Evolutionary conservation across 2,329 filamentous ascomycete genomes (phyloP).

Genomic region (Penicillium paneum): DNA sequence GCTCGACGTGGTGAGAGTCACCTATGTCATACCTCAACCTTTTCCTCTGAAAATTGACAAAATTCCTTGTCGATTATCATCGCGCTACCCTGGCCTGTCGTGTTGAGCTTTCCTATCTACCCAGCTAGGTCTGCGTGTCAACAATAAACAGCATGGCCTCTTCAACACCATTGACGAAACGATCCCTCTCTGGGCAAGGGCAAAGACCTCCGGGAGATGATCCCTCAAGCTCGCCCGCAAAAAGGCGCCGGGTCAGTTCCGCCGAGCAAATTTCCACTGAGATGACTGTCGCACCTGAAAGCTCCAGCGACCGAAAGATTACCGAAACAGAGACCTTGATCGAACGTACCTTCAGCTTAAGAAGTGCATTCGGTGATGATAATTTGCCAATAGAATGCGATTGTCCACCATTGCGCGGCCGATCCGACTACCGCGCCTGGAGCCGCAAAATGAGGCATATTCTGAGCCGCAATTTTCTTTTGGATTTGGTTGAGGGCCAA

Average conservation of each 20-base stretch:
- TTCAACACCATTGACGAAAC: not conserved
- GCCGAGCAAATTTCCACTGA: not conserved
- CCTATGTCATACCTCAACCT: not conserved
- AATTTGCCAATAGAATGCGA: not conserved
- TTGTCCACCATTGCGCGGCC: constrained; percentile 2
- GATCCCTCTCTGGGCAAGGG: not conserved
- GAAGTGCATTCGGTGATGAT: not conserved
- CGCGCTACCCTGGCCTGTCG: not conserved
- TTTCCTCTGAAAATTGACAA: not conserved
- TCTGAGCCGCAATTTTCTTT: not conserved
- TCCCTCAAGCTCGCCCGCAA: not conserved
- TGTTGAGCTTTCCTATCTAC: not conserved
- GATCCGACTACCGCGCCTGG: constrained; percentile 2
- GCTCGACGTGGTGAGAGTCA: too few relatives aligned
- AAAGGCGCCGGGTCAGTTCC: not conserved
- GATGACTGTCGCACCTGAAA: not conserved
- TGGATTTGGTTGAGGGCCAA: not conserved
- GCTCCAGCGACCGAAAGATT: not conserved
- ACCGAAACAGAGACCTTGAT: not conserved
- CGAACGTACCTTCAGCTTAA: not conserved
- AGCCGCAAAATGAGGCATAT: not conserved
- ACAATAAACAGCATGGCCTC: not conserved
- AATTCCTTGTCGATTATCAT: not conserved
- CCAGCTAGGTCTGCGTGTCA: not conserved
- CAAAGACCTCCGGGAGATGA: not conserved